A percentile compares a stretch with the other conserved stretches of the same genome.
Conservation (phyloP, 2,329 filamentous ascomycete species). For the Pseudogymnoascus sp. region DNA sequence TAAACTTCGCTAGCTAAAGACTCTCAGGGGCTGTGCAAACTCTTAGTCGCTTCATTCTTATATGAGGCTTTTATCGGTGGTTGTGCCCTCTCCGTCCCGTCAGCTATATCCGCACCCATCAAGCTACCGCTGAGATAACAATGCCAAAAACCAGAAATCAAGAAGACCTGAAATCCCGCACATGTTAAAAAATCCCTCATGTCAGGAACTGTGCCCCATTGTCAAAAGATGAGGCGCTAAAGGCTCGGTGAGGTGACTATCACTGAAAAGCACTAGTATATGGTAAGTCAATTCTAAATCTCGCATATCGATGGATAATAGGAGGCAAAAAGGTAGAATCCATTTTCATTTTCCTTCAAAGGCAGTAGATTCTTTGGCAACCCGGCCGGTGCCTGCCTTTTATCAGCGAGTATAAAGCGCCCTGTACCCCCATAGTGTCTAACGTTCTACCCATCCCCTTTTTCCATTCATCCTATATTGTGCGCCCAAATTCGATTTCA, state of each 20-base stretch:
- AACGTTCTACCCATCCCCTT: background rate
- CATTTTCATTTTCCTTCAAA: background rate
- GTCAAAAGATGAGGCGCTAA: background rate
- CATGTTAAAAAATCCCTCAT: background rate
- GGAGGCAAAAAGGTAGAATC: background rate
- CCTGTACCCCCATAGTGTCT: background rate
- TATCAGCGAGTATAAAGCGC: background rate
- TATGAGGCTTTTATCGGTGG: background rate
- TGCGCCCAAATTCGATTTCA: background rate
- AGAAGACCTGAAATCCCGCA: background rate
- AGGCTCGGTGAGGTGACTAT: background rate
- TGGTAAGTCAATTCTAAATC: background rate
- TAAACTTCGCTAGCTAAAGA: background rate
- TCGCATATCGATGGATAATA: background rate
- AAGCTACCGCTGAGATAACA: background rate
- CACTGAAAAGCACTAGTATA: background rate
- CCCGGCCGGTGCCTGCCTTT: background rate
- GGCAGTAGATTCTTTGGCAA: background rate
- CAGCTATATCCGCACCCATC: background rate
- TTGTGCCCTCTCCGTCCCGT: background rate
- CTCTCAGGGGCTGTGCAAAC: background rate
- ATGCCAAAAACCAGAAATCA: background rate
- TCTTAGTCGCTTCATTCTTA: background rate
- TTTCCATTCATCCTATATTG: background rate
- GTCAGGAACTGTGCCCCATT: background rate